Conservation (phyloP, 2,329 filamentous ascomycete genomes). For the Scedosporium aurantiacum region DNA sequence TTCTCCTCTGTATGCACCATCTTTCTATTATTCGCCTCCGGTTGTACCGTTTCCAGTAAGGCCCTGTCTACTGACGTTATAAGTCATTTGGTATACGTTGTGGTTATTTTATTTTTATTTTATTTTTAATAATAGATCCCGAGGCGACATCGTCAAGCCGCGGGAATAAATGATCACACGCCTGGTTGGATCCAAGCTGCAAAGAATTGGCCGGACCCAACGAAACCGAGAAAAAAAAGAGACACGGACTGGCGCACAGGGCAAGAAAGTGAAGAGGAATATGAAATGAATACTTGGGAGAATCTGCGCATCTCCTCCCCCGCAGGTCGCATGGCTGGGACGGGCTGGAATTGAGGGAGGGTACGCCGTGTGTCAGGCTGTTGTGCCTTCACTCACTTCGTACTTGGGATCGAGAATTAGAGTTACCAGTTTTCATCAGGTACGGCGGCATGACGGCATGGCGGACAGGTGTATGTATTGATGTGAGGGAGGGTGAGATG, state of each 20-base stretch:
- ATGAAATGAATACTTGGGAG: background rate
- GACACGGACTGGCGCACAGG: background rate
- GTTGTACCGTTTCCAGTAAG: too few relatives aligned
- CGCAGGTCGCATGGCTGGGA: background rate
- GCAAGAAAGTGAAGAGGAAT: background rate
- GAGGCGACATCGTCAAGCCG: too few relatives aligned
- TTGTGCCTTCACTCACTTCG: background rate
- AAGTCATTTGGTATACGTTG: too few relatives aligned
- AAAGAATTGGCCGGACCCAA: background rate
- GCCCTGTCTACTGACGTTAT: too few relatives aligned
- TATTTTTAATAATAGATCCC: too few relatives aligned
- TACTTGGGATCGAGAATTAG: background rate
- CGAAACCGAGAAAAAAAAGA: background rate
- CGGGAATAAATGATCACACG: too few relatives aligned
- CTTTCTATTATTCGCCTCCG: background rate
- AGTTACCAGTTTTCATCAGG: background rate
- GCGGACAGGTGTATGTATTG: too few relatives aligned
- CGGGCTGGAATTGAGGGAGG: background rate
- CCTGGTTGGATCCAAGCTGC: too few relatives aligned
- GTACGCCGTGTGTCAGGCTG: background rate
- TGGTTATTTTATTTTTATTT: too few relatives aligned
- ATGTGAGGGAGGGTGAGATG: too few relatives aligned
- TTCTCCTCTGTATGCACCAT: background rate
- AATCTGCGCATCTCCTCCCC: too few relatives aligned
- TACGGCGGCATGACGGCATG: background rate